Evolutionary conservation across 495 filamentous ascomycete genomes (phyloP).

Genomic region (Neurospora tetrasperma): DNA sequence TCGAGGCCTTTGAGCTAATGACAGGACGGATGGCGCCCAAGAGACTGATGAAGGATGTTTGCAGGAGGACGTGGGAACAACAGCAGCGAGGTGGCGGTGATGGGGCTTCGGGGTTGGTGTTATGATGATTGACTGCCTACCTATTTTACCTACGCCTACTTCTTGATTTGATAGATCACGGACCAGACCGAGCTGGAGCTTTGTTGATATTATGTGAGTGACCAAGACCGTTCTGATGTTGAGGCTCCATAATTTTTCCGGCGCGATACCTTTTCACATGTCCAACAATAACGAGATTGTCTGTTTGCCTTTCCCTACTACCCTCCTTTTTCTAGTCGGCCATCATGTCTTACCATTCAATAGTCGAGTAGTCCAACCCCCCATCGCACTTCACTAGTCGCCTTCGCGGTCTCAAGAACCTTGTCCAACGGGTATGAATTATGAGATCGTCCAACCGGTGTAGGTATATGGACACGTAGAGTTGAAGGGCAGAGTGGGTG

Average conservation of each 20-base stretch:
- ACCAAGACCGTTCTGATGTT: background rate
- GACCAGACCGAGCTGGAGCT: background rate
- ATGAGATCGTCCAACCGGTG: too few species aligned
- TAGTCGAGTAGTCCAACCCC: background rate
- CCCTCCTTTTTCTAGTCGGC: background rate
- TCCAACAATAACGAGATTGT: background rate
- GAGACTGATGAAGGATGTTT: slow-evolving; percentile 53
- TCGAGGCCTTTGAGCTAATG: slow-evolving; percentile 75
- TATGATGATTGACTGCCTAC: background rate
- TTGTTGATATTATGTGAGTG: background rate
- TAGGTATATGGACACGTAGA: background rate
- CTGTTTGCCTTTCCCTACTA: rapidly evolving
- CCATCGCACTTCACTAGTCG: background rate
- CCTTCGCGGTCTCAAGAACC: too few species aligned
- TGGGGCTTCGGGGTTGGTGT: background rate
- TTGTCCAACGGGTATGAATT: too few species aligned
- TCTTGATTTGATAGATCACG: background rate
- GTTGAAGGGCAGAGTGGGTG: too few species aligned
- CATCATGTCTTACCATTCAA: background rate
- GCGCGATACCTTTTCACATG: background rate
- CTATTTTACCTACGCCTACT: background rate
- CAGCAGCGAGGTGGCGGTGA: slow-evolving; percentile 14
- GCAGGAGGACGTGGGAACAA: slow-evolving; percentile 31
- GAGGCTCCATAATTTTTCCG: background rate
- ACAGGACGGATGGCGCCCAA: slow-evolving; percentile 72